phyloP scores from a whole-genome alignment of 2,329 filamentous ascomycete species.

The Ophioceras dolichostomum region DNA sequence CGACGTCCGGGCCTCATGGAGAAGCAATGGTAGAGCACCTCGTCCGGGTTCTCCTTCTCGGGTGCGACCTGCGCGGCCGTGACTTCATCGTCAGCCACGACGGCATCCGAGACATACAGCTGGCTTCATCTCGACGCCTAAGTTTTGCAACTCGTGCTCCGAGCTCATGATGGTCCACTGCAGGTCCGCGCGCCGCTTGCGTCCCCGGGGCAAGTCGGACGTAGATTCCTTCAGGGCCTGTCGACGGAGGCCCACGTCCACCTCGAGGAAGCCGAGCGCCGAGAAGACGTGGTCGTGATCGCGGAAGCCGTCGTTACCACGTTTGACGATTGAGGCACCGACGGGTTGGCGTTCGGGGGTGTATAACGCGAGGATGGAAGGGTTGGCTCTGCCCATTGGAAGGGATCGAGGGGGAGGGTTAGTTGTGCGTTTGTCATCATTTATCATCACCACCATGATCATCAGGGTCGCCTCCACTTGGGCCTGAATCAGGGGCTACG shows the following conservation, averaged over 20 bases:
- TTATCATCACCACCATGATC: too few species aligned
- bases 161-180: conserved; percentile 27
- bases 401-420: too few species aligned
- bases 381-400: conserved; percentile 23
- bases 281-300: conserved; percentile 35
- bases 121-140: conserved; percentile 51
- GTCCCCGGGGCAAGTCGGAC: conserved; percentile 22
- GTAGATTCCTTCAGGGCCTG: conserved; percentile 26
- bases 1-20: conserved; percentile 46
- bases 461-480: too few species aligned
- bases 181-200: conserved; percentile 22
- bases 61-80: conserved; percentile 10
- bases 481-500: too few species aligned
- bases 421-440: too few species aligned
- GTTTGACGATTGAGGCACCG: conserved; percentile 31
- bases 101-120: conserved; percentile 30
- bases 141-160: conserved; percentile 36
- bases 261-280: conserved; percentile 28
- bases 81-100: conserved; percentile 30
- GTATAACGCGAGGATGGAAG: conserved; percentile 28
- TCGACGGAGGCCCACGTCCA: conserved; percentile 23
- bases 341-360: conserved; percentile 35
- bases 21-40: conserved; percentile 26
- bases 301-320: conserved; percentile 44
- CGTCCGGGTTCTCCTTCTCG: conserved; percentile 17